Evolutionary conservation across 2,329 filamentous ascomycete genomes (phyloP).

Genomic region (Domatiomyces globalis): DNA sequence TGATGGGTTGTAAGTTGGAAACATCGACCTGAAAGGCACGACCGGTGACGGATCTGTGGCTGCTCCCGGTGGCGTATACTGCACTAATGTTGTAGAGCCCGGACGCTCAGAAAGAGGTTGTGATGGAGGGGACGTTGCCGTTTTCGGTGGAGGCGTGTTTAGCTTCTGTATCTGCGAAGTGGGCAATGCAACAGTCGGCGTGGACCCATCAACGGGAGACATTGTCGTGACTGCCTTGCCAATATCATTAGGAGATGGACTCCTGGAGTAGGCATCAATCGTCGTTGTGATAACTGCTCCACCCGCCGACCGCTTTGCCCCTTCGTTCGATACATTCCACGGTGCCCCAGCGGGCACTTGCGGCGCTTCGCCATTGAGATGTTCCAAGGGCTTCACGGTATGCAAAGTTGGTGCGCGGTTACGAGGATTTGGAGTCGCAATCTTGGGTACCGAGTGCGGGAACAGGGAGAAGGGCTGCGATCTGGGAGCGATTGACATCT

Average conservation of each 20-base stretch:
- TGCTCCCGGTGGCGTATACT: slow-evolving; percentile 1
- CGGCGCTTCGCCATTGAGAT: slow-evolving; percentile 11
- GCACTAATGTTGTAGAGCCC: slow-evolving; percentile 12
- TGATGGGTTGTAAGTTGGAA: slow-evolving; percentile 30
- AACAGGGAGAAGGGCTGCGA: slow-evolving; percentile 13
- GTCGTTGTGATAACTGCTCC: background rate
- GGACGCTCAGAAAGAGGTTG: slow-evolving; percentile 7
- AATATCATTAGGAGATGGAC: slow-evolving; percentile 13
- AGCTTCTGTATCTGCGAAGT: slow-evolving; percentile 2
- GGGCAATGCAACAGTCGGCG: slow-evolving; percentile 5
- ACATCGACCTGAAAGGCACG: slow-evolving; percentile 32
- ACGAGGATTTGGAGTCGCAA: slow-evolving; percentile 15
- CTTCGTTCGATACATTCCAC: background rate
- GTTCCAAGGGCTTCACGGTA: slow-evolving; percentile 6
- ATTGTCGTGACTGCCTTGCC: slow-evolving; percentile 15
- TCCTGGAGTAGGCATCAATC: background rate
- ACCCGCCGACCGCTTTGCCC: background rate
- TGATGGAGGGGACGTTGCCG: background rate
- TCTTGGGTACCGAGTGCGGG: slow-evolving; percentile 13
- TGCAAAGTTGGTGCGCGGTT: slow-evolving; percentile 15
- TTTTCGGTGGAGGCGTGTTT: background rate
- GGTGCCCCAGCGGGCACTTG: slow-evolving; percentile 6
- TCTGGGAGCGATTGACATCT: slow-evolving; percentile 6
- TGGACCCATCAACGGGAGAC: slow-evolving; percentile 15
- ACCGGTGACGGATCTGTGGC: slow-evolving; percentile 20